phyloP scores from a whole-genome alignment of 176 grass and related monocot species.

The Musa schizocarpa region DNA sequence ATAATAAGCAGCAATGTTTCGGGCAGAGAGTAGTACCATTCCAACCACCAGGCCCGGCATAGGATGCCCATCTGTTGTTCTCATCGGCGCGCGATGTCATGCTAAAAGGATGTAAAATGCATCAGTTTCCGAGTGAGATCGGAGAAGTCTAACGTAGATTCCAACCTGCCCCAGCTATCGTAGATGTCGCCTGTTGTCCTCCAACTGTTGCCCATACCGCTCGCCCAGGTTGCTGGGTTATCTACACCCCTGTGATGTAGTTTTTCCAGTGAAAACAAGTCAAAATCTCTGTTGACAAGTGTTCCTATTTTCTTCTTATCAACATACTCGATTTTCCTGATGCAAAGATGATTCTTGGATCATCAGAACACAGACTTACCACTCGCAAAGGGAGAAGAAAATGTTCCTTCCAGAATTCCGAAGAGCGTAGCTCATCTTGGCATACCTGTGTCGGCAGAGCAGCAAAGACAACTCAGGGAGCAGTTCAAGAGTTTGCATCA shows the following conservation, averaged over 20 bases:
- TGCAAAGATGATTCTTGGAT: not conserved
- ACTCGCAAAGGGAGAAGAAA: conserved; percentile 95
- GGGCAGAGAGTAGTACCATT: not conserved
- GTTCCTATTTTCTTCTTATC: not conserved
- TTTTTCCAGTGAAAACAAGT: not conserved
- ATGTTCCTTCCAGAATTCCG: conserved; percentile 59
- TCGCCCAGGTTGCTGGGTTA: conserved; percentile 85
- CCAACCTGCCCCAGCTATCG: conserved; percentile 76
- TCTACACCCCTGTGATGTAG: conserved; percentile 42
- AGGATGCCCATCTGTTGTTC: conserved; percentile 86
- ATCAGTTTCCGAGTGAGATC: not conserved
- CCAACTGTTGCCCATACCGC: conserved; percentile 78
- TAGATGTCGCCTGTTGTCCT: conserved; percentile 84
- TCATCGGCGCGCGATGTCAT: conserved; percentile 49
- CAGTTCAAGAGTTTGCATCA: not conserved
- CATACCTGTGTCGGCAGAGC: conserved; percentile 40
- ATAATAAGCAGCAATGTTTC: not conserved
- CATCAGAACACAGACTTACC: conserved; percentile 28
- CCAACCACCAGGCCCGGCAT: conserved; percentile 70
- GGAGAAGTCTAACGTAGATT: no score
- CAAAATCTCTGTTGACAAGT: not conserved
- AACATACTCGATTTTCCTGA: not conserved
- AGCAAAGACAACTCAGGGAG: not conserved
- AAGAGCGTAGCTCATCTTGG: conserved; percentile 78
- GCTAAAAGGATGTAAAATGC: not conserved